Conservation (phyloP, 2,329 filamentous ascomycete species). For the Ophiostoma pallidulum region DNA sequence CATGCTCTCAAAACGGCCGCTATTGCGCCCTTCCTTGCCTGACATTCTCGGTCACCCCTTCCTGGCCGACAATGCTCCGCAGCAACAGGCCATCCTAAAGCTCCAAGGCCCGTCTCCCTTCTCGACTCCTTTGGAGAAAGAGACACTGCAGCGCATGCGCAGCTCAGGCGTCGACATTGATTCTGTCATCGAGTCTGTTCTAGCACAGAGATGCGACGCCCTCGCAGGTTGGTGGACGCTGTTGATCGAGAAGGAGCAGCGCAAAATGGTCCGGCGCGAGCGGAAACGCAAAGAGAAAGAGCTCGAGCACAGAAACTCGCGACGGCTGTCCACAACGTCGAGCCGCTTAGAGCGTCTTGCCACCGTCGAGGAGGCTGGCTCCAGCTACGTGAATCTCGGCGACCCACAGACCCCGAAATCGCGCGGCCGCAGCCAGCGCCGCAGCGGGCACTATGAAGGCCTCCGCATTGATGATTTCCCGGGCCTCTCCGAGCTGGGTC, state of each 20-base stretch:
- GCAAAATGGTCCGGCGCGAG: slow-evolving; percentile 72
- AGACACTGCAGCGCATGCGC: slow-evolving; percentile 84
- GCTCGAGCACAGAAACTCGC: slow-evolving; percentile 58
- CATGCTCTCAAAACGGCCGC: slow-evolving; percentile 82
- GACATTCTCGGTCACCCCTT: slow-evolving; percentile 87
- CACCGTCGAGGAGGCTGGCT: slow-evolving; percentile 37
- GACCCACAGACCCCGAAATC: slow-evolving; percentile 49
- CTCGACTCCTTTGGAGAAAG: slow-evolving; percentile 76
- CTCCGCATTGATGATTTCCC: slow-evolving; percentile 65
- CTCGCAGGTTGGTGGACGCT: slow-evolving; percentile 95
- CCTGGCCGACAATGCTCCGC: slow-evolving; percentile 73
- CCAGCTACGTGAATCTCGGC: slow-evolving; percentile 31
- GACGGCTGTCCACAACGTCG: slow-evolving; percentile 80
- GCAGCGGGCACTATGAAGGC: slow-evolving; percentile 56
- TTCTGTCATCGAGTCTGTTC: slow-evolving; percentile 84
- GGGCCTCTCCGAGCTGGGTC: slow-evolving; percentile 55
- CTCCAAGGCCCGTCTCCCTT: slow-evolving; percentile 74
- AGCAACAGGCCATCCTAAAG: slow-evolving; percentile 83
- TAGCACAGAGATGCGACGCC: slow-evolving; percentile 80
- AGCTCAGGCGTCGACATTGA: slow-evolving; percentile 92
- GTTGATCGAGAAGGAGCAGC: slow-evolving; percentile 85
- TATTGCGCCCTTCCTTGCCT: slow-evolving; percentile 69
- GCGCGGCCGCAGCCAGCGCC: slow-evolving; percentile 67
- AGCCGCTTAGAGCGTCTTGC: slow-evolving; percentile 75
- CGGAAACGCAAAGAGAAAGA: slow-evolving; percentile 79